These are phyloP conservation scores for Termitomyces eurrhizus DNA, from an alignment of 768 basidiomycete species.

Conservation along the genomic window DNA sequence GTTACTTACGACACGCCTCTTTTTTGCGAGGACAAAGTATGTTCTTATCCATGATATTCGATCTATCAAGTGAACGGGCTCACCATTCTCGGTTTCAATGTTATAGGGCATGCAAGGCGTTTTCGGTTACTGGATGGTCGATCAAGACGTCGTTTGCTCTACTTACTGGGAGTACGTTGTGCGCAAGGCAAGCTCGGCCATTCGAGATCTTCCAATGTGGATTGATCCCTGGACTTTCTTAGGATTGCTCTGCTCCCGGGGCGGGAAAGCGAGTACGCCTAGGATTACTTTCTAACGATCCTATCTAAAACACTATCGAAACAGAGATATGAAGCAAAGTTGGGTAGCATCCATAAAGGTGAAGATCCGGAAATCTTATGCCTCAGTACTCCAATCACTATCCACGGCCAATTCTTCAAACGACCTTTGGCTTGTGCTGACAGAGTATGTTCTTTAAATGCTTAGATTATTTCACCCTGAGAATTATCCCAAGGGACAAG, in stretches of 20 bases:
- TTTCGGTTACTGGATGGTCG: not conserved
- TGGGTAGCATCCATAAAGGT: not conserved
- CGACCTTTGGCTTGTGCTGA: not conserved
- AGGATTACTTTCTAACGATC: not conserved
- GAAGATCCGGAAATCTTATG: not conserved
- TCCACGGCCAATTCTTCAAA: not conserved
- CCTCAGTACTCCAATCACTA: slow-evolving; percentile 1
- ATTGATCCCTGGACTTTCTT: not conserved
- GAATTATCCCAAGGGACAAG: not conserved
- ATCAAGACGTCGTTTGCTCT: not conserved
- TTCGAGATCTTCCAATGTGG: not conserved
- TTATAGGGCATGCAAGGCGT: not conserved
- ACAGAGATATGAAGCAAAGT: slow-evolving; percentile 2
- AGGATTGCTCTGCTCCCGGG: slow-evolving; percentile 2
- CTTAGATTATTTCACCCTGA: not conserved
- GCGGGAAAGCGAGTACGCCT: not conserved
- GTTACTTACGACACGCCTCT: slow-evolving; percentile 7
- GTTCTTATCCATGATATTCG: not conserved
- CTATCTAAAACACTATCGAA: not conserved
- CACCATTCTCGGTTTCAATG: not conserved
- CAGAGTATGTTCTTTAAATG: not conserved
- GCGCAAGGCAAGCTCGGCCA: not conserved
- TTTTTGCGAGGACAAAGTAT: slow-evolving; percentile 12
- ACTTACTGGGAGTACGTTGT: not conserved
- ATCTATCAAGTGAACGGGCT: not conserved